Evolutionary conservation across 1,284 basidiomycete species (phyloP).

Genomic region (Hortiboletus rubellus): DNA sequence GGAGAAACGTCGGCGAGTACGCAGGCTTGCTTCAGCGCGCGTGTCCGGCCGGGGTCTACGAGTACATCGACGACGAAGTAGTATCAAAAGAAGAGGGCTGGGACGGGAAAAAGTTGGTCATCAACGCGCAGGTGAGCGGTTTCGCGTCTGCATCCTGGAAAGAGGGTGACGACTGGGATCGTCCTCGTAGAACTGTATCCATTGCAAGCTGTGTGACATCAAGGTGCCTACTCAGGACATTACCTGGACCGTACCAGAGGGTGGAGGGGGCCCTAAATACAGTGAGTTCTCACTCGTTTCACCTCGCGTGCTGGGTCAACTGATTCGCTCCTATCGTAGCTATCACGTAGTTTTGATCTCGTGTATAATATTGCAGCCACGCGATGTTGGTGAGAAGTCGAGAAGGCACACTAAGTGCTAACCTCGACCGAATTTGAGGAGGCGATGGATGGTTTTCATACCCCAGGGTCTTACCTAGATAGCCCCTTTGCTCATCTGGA

Average conservation of each 20-base stretch:
- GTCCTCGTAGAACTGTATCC: slow-evolving; percentile 71
- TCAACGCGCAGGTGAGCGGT: slow-evolving; percentile 83
- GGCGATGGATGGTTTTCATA: no score
- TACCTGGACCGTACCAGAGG: slow-evolving; percentile 92
- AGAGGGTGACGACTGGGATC: neutral
- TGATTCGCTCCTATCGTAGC: slow-evolving; percentile 5
- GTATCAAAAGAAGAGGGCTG: slow-evolving; percentile 55
- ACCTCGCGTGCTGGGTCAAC: neutral
- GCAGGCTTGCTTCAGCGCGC: slow-evolving; percentile 86
- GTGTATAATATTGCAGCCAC: neutral
- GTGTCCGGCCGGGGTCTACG: slow-evolving; percentile 97
- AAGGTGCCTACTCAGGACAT: slow-evolving; percentile 94
- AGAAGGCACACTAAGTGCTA: no score
- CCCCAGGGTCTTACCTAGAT: no score
- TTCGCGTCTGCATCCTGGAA: neutral
- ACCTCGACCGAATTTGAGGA: no score
- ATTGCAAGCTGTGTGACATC: slow-evolving; percentile 94
- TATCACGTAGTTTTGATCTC: slow-evolving; percentile 14
- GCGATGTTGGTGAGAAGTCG: no score
- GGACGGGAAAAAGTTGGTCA: slow-evolving; percentile 88
- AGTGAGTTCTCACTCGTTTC: slow-evolving; percentile 32
- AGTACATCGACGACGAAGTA: slow-evolving; percentile 82
- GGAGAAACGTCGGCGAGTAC: slow-evolving; percentile 72
- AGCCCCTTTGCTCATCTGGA: no score
- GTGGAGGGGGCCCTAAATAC: slow-evolving; percentile 92